Percentiles rank a stretch among this genome's conserved stretches.
These are phyloP conservation scores for Anisodus tanguticus DNA, from an alignment of 257 asterid genomes.

Conservation along the genomic window DNA sequence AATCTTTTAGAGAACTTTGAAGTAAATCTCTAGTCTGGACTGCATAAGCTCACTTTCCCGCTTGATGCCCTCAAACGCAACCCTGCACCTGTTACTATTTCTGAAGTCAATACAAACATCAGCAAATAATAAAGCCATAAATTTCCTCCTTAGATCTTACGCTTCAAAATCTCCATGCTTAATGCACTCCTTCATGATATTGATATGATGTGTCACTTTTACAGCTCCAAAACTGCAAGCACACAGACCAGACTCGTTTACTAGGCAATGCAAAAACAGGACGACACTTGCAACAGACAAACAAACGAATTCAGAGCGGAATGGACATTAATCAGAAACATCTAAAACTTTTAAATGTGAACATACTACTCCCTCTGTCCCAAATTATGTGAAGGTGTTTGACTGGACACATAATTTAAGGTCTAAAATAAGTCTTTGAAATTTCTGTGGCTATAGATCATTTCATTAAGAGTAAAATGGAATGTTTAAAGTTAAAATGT, in stretches of 20 bases:
- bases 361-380: background rate
- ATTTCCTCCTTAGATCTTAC: background rate
- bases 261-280: background rate
- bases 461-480: too few relatives aligned
- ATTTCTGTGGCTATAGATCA: too few relatives aligned
- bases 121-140: background rate
- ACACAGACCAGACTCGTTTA: background rate
- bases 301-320: background rate
- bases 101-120: background rate
- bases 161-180: background rate
- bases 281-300: background rate
- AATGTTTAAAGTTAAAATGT: too few relatives aligned
- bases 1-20: background rate
- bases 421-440: too few relatives aligned
- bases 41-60: background rate
- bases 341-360: background rate
- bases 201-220: background rate
- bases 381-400: too few relatives aligned
- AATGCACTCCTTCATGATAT: background rate
- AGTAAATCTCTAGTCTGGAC: background rate
- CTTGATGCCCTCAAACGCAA: background rate
- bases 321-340: background rate
- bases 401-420: too few relatives aligned
- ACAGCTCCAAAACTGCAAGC: conserved; percentile 9
- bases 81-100: background rate